Conservation (phyloP, 805 yeast genomes). For the Novakomyces olei region DNA sequence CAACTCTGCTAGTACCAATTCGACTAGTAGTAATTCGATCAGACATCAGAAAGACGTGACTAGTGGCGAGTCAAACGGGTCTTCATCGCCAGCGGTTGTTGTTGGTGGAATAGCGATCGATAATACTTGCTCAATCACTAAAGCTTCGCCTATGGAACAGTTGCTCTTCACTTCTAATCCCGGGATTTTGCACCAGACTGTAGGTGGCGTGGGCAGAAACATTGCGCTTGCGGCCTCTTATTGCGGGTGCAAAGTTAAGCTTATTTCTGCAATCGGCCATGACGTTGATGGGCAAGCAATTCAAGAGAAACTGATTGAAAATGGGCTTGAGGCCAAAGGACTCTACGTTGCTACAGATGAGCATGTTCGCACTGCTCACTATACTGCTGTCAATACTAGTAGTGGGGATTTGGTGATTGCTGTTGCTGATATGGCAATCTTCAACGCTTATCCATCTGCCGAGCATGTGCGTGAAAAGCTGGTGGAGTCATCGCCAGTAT, state of each 20-base stretch:
- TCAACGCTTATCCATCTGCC: not conserved
- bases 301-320: conserved; percentile 5
- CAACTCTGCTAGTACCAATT: not conserved
- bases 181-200: conserved; percentile 29
- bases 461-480: not conserved
- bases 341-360: conserved; percentile 15
- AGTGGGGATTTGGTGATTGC: conserved; percentile 50
- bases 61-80: not conserved
- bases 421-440: conserved; percentile 49
- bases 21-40: not conserved
- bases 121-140: conserved; percentile 24
- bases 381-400: conserved; percentile 40
- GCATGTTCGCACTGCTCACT: conserved; percentile 37
- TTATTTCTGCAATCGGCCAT: conserved; percentile 40
- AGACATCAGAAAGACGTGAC: not conserved
- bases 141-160: conserved; percentile 11
- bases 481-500: not conserved
- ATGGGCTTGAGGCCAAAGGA: conserved; percentile 19
- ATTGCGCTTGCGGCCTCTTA: conserved; percentile 38
- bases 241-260: conserved; percentile 12
- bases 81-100: not conserved
- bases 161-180: conserved; percentile 45
- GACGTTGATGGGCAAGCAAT: conserved; percentile 17
- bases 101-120: conserved; percentile 67
- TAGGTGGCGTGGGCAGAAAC: conserved; percentile 78